These are phyloP conservation scores for Zymoseptoria ardabiliae DNA, from an alignment of 2,329 filamentous ascomycete genomes.

Conservation along the genomic window DNA sequence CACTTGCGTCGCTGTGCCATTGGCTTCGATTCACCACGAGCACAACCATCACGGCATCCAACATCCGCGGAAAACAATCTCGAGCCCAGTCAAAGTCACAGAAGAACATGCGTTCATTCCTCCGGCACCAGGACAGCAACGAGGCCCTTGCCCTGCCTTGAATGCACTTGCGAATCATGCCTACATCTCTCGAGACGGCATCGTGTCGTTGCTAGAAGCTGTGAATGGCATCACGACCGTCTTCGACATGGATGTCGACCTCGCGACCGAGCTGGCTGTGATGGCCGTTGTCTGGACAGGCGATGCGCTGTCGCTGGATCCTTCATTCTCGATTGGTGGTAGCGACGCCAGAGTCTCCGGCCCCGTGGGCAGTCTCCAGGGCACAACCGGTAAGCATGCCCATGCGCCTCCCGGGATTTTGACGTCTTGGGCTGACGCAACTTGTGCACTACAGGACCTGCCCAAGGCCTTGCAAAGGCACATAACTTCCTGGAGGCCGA, in stretches of 20 bases:
- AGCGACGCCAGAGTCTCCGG: constrained; percentile 28
- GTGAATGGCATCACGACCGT: constrained; percentile 15
- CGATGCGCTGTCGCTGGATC: constrained; percentile 36
- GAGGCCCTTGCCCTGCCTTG: constrained; percentile 1
- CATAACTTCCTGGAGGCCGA: constrained; percentile 53
- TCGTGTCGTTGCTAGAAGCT: constrained; percentile 16
- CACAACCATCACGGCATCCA: not conserved
- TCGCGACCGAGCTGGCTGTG: constrained; percentile 24
- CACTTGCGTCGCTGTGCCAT: not conserved
- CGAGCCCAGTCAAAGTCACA: constrained; percentile 2
- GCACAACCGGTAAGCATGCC: constrained; percentile 14
- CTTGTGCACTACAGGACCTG: constrained; percentile 7
- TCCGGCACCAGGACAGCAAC: constrained; percentile 2
- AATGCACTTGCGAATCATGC: constrained; percentile 11
- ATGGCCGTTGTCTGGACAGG: constrained; percentile 28
- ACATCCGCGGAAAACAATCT: not conserved
- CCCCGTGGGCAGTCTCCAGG: constrained; percentile 30
- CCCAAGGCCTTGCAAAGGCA: constrained; percentile 37
- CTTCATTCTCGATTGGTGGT: constrained; percentile 25
- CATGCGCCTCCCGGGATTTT: not conserved
- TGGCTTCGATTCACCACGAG: not conserved
- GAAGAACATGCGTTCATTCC: constrained; percentile 3
- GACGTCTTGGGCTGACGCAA: constrained; percentile 8
- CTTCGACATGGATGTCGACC: constrained; percentile 26
- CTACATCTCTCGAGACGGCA: constrained; percentile 14